Percentiles rank a stretch among this genome's conserved stretches.
phyloP scores from a whole-genome alignment of 2,329 filamentous ascomycete genomes.

The Cercospora janseana region DNA sequence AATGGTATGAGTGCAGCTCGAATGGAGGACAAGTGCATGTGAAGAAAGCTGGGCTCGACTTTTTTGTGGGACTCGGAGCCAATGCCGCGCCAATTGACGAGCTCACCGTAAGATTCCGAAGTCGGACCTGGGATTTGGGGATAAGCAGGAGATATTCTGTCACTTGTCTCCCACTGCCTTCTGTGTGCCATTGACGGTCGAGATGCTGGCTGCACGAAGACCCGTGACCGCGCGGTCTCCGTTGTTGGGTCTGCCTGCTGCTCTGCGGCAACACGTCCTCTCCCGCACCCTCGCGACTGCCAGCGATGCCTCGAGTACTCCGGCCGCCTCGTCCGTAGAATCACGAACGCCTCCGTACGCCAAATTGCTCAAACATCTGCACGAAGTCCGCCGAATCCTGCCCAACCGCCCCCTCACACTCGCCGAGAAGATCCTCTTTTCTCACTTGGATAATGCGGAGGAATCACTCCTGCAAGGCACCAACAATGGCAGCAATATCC shows the following conservation, averaged over 20 bases:
- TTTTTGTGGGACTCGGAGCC: slow-evolving; percentile 14
- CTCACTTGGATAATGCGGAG: slow-evolving; percentile 85
- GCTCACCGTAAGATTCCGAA: slow-evolving; percentile 8
- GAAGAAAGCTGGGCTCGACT: slow-evolving; percentile 7
- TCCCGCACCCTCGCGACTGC: slow-evolving; percentile 37
- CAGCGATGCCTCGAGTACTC: slow-evolving; percentile 21
- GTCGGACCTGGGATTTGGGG: slow-evolving; percentile 11
- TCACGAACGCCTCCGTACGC: slow-evolving; percentile 74
- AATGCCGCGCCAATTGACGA: slow-evolving; percentile 1
- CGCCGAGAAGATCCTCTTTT: slow-evolving; percentile 97
- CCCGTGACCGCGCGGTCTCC: slow-evolving; percentile 21
- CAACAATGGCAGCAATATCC: slow-evolving; percentile 76
- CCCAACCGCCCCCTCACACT: slow-evolving; percentile 67
- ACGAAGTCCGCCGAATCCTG: slow-evolving; percentile 71
- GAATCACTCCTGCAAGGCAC: slow-evolving; percentile 82
- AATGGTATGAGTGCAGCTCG: neutral
- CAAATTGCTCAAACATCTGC: slow-evolving; percentile 74
- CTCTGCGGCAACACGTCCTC: slow-evolving; percentile 26
- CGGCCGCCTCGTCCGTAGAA: slow-evolving; percentile 39
- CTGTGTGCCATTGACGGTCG: slow-evolving; percentile 20
- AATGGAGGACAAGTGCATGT: neutral
- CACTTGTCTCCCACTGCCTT: neutral
- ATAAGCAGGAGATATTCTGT: neutral
- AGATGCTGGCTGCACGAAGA: slow-evolving; percentile 31
- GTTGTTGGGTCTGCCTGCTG: slow-evolving; percentile 22